phyloP scores from a whole-genome alignment of 192 early-diverging fungal species.

The Geosiphon pyriformis region DNA sequence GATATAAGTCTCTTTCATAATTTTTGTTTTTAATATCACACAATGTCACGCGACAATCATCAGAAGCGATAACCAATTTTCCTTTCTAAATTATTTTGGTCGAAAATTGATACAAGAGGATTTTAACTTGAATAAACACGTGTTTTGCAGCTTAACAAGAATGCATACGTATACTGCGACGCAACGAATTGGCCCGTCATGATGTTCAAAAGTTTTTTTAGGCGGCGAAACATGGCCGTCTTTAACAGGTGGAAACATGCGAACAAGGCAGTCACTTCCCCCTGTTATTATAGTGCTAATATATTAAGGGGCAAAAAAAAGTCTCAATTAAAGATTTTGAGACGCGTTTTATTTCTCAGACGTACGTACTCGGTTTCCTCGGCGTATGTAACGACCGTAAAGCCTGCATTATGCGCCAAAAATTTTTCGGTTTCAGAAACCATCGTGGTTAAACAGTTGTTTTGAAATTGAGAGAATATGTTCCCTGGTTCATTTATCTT shows the following conservation, averaged over 20 bases:
- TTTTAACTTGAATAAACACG: background rate
- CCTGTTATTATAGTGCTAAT: slow-evolving; percentile 13
- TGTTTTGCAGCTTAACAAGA: background rate
- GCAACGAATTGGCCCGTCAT: slow-evolving; percentile 15
- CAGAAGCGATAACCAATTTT: slow-evolving; percentile 26
- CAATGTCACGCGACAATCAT: slow-evolving; percentile 27
- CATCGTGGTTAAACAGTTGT: too few species aligned
- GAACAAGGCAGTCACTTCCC: slow-evolving; percentile 11
- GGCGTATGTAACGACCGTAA: slow-evolving; percentile 19
- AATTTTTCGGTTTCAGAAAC: too few species aligned
- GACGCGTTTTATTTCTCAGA: too few species aligned
- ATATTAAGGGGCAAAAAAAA: background rate
- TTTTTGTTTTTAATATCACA: slow-evolving; percentile 16
- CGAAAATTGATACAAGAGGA: background rate
- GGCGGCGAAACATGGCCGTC: background rate
- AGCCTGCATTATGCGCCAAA: slow-evolving; percentile 11
- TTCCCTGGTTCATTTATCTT: too few species aligned
- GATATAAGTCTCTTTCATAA: slow-evolving; percentile 23
- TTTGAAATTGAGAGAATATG: too few species aligned
- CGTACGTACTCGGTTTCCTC: slow-evolving; percentile 11
- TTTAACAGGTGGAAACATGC: slow-evolving; percentile 11
- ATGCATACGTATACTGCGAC: slow-evolving; percentile 17
- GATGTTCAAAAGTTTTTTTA: slow-evolving; percentile 12
- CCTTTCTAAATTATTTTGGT: slow-evolving; percentile 19
- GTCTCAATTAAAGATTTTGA: background rate